These are phyloP conservation scores for Phyllostachys edulis DNA, from an alignment of 176 grass and related monocot genomes.

Conservation along the genomic window DNA sequence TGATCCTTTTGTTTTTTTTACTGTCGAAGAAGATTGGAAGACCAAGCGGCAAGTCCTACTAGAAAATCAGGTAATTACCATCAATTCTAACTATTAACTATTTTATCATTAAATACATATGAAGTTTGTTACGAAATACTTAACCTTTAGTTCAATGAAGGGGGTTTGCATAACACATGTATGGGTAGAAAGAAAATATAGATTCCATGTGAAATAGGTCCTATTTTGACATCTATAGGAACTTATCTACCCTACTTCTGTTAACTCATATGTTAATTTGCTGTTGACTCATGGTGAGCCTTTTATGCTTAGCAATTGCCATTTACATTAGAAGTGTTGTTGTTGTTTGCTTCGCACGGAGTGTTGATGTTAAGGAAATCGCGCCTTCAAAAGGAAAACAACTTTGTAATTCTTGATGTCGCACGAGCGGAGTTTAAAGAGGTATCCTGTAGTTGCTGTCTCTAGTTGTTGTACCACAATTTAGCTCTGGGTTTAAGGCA, in stretches of 20 bases:
- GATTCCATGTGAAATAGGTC: too few relatives aligned
- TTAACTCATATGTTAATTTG: conserved; percentile 18
- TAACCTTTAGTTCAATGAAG: too few relatives aligned
- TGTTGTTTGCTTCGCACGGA: conserved; percentile 51
- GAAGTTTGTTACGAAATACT: too few relatives aligned
- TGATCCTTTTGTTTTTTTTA: neutral
- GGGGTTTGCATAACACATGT: too few relatives aligned
- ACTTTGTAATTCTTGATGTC: conserved; percentile 61
- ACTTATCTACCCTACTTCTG: neutral
- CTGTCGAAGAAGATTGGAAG: conserved; percentile 97
- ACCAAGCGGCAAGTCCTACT: conserved; percentile 73
- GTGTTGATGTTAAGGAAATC: conserved; percentile 94
- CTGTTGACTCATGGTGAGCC: neutral
- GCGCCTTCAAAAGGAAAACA: conserved; percentile 97
- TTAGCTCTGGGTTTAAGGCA: too few relatives aligned
- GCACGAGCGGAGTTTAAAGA: too few relatives aligned
- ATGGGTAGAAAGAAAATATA: too few relatives aligned
- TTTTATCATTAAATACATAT: too few relatives aligned
- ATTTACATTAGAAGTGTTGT: neutral
- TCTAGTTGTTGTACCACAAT: too few relatives aligned
- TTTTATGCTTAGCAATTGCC: neutral
- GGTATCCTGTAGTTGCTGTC: too few relatives aligned
- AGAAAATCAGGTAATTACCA: conserved; percentile 69
- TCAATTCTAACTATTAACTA: neutral
- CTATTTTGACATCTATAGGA: too few relatives aligned